Percentiles rank a stretch among this genome's conserved stretches.
These are phyloP conservation scores for Kodamaea fukazawae DNA, from an alignment of 805 yeast species.

Conservation along the genomic window DNA sequence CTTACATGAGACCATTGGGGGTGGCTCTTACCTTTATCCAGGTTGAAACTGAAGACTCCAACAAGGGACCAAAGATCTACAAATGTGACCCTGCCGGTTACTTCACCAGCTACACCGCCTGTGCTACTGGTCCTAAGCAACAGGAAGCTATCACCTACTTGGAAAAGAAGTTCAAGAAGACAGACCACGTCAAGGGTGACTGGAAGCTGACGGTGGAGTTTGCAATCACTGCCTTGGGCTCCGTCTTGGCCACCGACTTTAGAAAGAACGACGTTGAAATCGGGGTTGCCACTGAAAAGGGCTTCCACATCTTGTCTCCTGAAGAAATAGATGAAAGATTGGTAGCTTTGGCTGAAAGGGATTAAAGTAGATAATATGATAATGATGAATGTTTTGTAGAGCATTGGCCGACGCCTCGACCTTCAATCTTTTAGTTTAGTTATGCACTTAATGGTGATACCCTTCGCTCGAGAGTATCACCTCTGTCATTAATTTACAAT, in stretches of 20 bases:
- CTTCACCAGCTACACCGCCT: constrained; percentile 85
- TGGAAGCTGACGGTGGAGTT: constrained; percentile 89
- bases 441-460: too few relatives aligned
- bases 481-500: too few relatives aligned
- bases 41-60: constrained; percentile 69
- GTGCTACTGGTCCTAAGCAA: constrained; percentile 95
- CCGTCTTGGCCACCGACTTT: constrained; percentile 88
- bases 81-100: constrained; percentile 98
- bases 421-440: background rate
- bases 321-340: constrained; percentile 95
- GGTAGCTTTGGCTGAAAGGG: constrained; percentile 94
- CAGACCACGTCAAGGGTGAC: constrained; percentile 67
- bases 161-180: constrained; percentile 82
- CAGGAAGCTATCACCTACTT: constrained; percentile 89
- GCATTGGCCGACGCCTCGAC: background rate
- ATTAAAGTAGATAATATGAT: constrained; percentile 37
- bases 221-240: constrained; percentile 82
- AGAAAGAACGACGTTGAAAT: constrained; percentile 91
- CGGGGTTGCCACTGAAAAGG: constrained; percentile 76
- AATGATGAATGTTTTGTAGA: constrained; percentile 5
- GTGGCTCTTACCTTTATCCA: constrained; percentile 87
- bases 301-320: constrained; percentile 68
- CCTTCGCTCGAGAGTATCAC: too few relatives aligned
- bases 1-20: constrained; percentile 97
- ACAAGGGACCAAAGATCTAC: constrained; percentile 81